These are phyloP conservation scores for Raffaelea arxii DNA, from an alignment of 2,329 filamentous ascomycete species.

Conservation along the genomic window DNA sequence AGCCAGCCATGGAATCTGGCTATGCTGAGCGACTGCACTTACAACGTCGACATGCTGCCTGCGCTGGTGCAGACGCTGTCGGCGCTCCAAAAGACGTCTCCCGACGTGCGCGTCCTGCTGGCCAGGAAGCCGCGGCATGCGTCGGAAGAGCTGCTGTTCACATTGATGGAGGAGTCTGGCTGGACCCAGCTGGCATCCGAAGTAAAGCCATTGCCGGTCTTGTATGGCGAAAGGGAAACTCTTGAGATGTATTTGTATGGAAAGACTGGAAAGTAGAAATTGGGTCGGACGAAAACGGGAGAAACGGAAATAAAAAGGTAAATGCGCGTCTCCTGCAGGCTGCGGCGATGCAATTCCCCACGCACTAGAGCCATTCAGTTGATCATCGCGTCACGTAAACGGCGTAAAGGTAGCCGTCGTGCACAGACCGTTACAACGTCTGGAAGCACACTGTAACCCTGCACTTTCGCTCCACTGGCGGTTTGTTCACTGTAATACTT, in stretches of 20 bases:
- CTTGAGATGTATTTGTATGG: conserved; percentile 45
- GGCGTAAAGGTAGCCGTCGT: too few relatives aligned
- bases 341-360: too few relatives aligned
- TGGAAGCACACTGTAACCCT: too few relatives aligned
- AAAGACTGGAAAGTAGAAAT: too few relatives aligned
- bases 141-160: conserved; percentile 40
- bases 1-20: conserved; percentile 39
- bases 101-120: conserved; percentile 33
- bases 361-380: too few relatives aligned
- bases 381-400: too few relatives aligned
- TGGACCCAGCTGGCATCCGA: conserved; percentile 35
- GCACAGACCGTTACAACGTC: too few relatives aligned
- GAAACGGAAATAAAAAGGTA: too few relatives aligned
- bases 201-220: conserved; percentile 33
- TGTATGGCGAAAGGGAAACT: conserved; percentile 32
- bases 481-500: too few relatives aligned
- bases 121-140: conserved; percentile 47
- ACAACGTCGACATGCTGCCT: conserved; percentile 47
- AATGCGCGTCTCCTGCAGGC: too few relatives aligned
- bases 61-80: conserved; percentile 43
- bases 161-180: conserved; percentile 31
- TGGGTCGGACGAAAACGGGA: too few relatives aligned
- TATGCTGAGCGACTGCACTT: conserved; percentile 51
- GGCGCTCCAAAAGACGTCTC: conserved; percentile 29
- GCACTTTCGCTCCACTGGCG: too few relatives aligned